A percentile compares a stretch with the other conserved stretches of the same genome.
These are phyloP conservation scores for Plantago elongata DNA, from an alignment of 257 asterid species.

Conservation along the genomic window DNA sequence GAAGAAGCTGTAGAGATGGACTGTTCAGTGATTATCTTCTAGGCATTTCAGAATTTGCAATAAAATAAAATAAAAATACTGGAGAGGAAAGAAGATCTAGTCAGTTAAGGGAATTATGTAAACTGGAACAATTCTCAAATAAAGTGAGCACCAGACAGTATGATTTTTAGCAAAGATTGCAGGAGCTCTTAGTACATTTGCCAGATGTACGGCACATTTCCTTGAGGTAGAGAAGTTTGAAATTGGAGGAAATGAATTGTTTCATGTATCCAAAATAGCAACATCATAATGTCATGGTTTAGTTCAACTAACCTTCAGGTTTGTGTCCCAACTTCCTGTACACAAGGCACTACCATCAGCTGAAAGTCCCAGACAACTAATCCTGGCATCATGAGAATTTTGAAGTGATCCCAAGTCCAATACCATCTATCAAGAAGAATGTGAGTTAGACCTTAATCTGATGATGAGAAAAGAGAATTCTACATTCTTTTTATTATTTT, in stretches of 20 bases:
- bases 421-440: slow-evolving; percentile 47
- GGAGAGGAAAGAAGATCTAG: too few relatives aligned
- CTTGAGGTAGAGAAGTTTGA: neutral
- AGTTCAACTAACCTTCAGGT: slow-evolving; percentile 67
- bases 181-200: too few relatives aligned
- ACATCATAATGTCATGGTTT: slow-evolving; percentile 1
- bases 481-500: neutral
- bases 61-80: too few relatives aligned
- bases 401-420: slow-evolving; percentile 85
- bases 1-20: too few relatives aligned
- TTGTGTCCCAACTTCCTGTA: slow-evolving; percentile 95
- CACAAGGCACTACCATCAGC: slow-evolving; percentile 98
- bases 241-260: neutral
- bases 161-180: too few relatives aligned
- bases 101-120: too few relatives aligned
- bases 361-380: slow-evolving; percentile 85
- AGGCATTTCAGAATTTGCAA: too few relatives aligned
- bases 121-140: too few relatives aligned
- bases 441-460: neutral
- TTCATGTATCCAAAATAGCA: neutral
- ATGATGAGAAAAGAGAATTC: neutral
- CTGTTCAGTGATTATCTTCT: too few relatives aligned
- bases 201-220: too few relatives aligned
- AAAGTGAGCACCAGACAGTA: too few relatives aligned
- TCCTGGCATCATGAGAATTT: slow-evolving; percentile 74